These are phyloP conservation scores for Penicillium vulpinum DNA, from an alignment of 2,329 filamentous ascomycete genomes.

Conservation along the genomic window DNA sequence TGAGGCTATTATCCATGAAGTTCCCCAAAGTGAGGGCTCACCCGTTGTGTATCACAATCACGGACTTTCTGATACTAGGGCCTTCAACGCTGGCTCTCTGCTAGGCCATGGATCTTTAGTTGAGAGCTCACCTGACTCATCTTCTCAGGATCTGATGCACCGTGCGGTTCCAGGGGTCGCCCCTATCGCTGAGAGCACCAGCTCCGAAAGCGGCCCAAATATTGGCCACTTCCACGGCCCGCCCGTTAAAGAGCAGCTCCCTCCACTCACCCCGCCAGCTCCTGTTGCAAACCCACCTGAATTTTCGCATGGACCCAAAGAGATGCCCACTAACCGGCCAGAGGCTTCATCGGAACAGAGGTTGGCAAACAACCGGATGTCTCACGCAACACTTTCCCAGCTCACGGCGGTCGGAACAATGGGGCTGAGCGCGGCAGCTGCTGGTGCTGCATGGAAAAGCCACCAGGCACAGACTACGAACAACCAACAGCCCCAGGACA, in stretches of 20 bases:
- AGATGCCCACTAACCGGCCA: slow-evolving; percentile 67
- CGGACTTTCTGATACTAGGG: slow-evolving; percentile 35
- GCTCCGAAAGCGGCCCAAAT: slow-evolving; percentile 42
- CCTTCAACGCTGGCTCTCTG: slow-evolving; percentile 19
- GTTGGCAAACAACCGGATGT: slow-evolving; percentile 80
- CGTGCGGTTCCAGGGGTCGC: slow-evolving; percentile 24
- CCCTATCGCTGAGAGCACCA: slow-evolving; percentile 39
- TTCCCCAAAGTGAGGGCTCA: slow-evolving; percentile 23
- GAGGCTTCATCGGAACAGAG: slow-evolving; percentile 75
- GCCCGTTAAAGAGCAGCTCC: slow-evolving; percentile 38
- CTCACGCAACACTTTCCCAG: slow-evolving; percentile 76
- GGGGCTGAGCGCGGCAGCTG: slow-evolving; percentile 39
- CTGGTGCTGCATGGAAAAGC: slow-evolving; percentile 39
- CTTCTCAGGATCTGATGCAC: slow-evolving; percentile 35
- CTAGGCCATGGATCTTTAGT: slow-evolving; percentile 15
- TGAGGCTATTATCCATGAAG: slow-evolving; percentile 36
- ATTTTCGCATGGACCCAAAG: slow-evolving; percentile 73
- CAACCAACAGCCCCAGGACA: slow-evolving; percentile 8
- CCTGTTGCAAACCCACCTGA: slow-evolving; percentile 76
- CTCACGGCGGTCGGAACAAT: slow-evolving; percentile 68
- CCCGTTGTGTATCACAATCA: slow-evolving; percentile 30
- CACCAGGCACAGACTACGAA: slow-evolving; percentile 19
- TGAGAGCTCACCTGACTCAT: slow-evolving; percentile 40
- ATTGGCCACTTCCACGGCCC: slow-evolving; percentile 16
- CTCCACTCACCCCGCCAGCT: slow-evolving; percentile 64